Evolutionary conservation across 2,329 filamentous ascomycete genomes (phyloP).

Genomic region (Madurella mycetomatis): DNA sequence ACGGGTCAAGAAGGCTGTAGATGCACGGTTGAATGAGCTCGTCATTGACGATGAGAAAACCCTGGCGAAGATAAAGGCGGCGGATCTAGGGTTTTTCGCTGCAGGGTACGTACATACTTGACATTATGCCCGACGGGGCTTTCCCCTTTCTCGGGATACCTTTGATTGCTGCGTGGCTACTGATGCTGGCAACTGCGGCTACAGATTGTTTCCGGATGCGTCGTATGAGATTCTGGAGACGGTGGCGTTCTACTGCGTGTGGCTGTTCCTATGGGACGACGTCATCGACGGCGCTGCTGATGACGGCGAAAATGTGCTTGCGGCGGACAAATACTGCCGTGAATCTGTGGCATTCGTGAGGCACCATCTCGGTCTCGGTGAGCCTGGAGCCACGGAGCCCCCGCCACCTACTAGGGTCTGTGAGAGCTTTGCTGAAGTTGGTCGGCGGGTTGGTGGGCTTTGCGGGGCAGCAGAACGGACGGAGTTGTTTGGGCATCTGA

Average conservation of each 20-base stretch:
- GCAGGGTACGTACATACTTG: background rate
- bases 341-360: constrained; percentile 13
- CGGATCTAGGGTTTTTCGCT: constrained; percentile 16
- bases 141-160: too few species aligned
- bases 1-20: constrained; percentile 6
- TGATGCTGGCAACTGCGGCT: background rate
- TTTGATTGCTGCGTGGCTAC: too few species aligned
- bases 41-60: background rate
- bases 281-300: constrained; percentile 15
- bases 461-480: background rate
- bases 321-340: constrained; percentile 13
- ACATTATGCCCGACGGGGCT: too few species aligned
- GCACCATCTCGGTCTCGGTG: constrained; percentile 1
- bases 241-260: constrained; percentile 15
- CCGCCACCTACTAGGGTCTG: constrained; percentile 14
- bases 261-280: constrained; percentile 24
- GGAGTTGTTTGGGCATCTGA: constrained; percentile 8
- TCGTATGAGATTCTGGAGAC: constrained; percentile 11
- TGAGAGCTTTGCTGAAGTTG: constrained; percentile 15
- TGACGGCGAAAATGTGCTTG: background rate
- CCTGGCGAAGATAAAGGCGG: constrained; percentile 9
- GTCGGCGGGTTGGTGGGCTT: background rate
- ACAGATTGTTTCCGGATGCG: constrained; percentile 12
- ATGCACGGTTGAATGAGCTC: constrained; percentile 6
- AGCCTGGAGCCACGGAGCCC: background rate